Evolutionary conservation across 2,329 filamentous ascomycete species (phyloP), one percentile per base, ranked within the genome.

Genomic region (Alternaria alternata): DNA sequence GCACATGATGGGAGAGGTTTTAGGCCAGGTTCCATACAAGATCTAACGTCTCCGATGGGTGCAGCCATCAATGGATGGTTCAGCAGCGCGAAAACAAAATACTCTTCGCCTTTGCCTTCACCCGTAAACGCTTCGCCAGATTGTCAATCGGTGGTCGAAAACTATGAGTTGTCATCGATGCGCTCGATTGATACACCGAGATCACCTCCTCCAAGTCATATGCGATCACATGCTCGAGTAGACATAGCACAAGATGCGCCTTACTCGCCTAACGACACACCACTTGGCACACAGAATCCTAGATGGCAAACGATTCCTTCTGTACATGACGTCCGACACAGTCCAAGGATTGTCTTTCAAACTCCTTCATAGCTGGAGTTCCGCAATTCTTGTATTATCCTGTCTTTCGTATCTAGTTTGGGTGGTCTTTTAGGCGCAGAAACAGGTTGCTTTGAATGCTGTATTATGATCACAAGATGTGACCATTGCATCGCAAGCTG

Each of bases 31-130:
- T 61, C 65, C 2, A 39, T 54, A 7, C 58, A 63, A 20, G 61
- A 66, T 4, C 6, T 62, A 2, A 61, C 53, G 7, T 63, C 67
- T 7, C 63, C 61, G 2, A 65, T 67, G 62, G 58, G 59, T n/a
- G 54, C 61, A 12, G 63, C 66, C 6, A 63, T 68, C 44, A 62
- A 61, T 34, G 54, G 58, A 12, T 67, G 62, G 51, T 66, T 65
- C 20, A 57, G 47, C 22, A 61, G 22, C 14, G 28, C 54, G 30
- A 11, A 56, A 36, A 20, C 52, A 36, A 9, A 56, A 43, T 28
- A 32, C 48, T 4, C 49, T 5, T 28, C 32, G 8, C 43, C 52
- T 12, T 30, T 55, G 2, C 43, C 48, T 36, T 39, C 36, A 5
- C 54, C 59, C 43, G 41, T 39, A n/a, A 32, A 22, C 11, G 11